Evolutionary conservation across 73 alveolate genomes (phyloP), one percentile per base, ranked within the genome.

Genomic region (Stentor roeselii): DNA sequence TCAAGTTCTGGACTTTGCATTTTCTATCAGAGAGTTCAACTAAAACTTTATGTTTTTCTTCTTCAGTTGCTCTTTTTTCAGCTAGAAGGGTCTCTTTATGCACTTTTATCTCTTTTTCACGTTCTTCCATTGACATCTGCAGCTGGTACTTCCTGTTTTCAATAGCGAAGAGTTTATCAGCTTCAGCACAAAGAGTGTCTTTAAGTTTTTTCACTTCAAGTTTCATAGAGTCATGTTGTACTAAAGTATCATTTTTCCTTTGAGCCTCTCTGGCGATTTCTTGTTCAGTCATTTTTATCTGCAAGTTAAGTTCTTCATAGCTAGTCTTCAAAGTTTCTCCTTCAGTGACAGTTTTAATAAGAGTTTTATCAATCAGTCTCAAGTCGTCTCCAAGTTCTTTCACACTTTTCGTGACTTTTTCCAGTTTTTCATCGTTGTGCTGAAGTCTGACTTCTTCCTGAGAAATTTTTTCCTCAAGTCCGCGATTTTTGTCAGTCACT

Each of bases 141-240:
- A 97, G 91, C 91, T 97, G 99, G 60, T 97, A 93, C 88, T 95
- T 94, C 86, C 96, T 86, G 87, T 97, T 97, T 89, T 97, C 99
- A 59, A 95, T 91, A 39, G 98, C 93, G 87, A 89, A 93, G 76
- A 97, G 96, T 78, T 89, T 90, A 88, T 97, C 98, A 21, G 99
- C 97, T 91, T 95, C 97, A 36, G 84, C 95, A 74, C 93, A 89
- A 38, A 97, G 96, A 75, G 94, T 93, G 80, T 97, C 98, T 86
- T 93, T 91, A 78, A 97, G 94, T 82, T 97, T 94, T 93, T 97
- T 97, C 84, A 97, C 98, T 87, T 97, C 99, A 39, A 97, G 93
- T 89, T 95, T 97, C 99, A 95, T 95, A 85, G 96, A 86, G 75
- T 97, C 99, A 82, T 97, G 99, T 88, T 95, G 98, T 60, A 97